phyloP scores from a whole-genome alignment of 768 basidiomycete genomes.

The Hericium coralloides region DNA sequence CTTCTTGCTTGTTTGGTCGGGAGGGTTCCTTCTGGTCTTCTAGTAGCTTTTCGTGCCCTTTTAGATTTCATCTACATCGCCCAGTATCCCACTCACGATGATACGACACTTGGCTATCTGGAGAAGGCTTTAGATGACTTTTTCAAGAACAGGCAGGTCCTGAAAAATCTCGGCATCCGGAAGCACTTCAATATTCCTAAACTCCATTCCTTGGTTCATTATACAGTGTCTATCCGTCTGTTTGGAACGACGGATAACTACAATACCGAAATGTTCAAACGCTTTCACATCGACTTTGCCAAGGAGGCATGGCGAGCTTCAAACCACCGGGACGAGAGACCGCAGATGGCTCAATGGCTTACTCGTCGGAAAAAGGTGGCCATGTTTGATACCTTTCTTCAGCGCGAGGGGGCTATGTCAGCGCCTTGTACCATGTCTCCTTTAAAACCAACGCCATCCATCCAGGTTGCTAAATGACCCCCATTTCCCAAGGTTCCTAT shows the following conservation, averaged over 20 bases:
- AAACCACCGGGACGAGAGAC: constrained; percentile 17
- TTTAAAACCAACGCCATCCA: neutral
- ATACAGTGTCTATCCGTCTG: constrained; percentile 8
- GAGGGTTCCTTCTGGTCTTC: neutral
- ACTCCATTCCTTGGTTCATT: constrained; percentile 18
- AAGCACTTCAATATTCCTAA: constrained; percentile 22
- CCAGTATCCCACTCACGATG: constrained; percentile 10
- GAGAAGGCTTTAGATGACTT: constrained; percentile 5
- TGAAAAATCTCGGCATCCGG: constrained; percentile 6
- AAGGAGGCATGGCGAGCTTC: constrained; percentile 20
- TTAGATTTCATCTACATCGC: constrained; percentile 22
- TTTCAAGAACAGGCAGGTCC: constrained; percentile 10
- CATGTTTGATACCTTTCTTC: neutral
- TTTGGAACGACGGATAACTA: constrained; percentile 19
- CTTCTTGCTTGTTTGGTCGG: neutral
- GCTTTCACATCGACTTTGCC: constrained; percentile 20
- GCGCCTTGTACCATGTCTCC: neutral
- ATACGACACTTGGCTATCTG: constrained; percentile 6
- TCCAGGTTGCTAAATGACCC: neutral
- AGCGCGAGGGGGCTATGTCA: neutral
- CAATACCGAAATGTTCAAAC: constrained; percentile 21
- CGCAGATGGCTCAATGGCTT: constrained; percentile 19
- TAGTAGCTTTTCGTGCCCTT: constrained; percentile 6
- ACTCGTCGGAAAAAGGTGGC: constrained; percentile 8
- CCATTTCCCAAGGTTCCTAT: neutral